These are phyloP conservation scores for Lagenidium sp. DNA, from an alignment of 352 stramenopile genomes.

Conservation along the genomic window DNA sequence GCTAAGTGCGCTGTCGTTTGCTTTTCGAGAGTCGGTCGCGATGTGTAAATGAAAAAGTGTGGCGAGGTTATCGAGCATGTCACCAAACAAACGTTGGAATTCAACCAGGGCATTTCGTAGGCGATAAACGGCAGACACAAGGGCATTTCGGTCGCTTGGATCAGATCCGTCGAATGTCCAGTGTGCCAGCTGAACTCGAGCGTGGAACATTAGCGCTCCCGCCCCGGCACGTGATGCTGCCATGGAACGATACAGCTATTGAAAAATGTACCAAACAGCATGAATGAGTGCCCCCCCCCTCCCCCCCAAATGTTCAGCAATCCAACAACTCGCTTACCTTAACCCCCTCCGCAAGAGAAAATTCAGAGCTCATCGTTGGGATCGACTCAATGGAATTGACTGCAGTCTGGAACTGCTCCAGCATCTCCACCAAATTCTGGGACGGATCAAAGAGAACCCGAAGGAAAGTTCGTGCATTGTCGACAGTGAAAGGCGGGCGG, in stretches of 20 bases:
- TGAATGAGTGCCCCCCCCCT: too few species aligned
- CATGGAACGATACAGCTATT: not conserved
- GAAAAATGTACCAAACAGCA: not conserved
- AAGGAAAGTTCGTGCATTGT: constrained; percentile 37
- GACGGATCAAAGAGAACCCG: constrained; percentile 38
- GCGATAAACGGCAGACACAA: not conserved
- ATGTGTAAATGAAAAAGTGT: too few species aligned
- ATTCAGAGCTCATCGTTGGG: constrained; percentile 49
- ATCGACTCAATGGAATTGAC: constrained; percentile 24
- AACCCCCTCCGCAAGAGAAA: constrained; percentile 37
- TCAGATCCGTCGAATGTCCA: constrained; percentile 5
- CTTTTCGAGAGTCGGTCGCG: too few species aligned
- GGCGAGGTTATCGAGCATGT: too few species aligned
- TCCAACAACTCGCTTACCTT: constrained; percentile 41
- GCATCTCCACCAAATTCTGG: constrained; percentile 45
- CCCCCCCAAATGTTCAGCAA: too few species aligned
- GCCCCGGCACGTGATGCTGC: too few species aligned
- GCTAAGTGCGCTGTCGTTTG: too few species aligned
- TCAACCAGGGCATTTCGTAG: constrained; percentile 10
- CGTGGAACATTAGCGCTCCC: too few species aligned
- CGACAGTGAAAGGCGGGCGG: constrained; percentile 1
- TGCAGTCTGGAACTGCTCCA: constrained; percentile 29
- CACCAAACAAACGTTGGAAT: constrained; percentile 14
- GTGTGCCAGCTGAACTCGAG: constrained; percentile 9
- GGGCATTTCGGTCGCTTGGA: not conserved